Conservation (phyloP, 2,329 filamentous ascomycete species). For the Colletotrichum aenigma region DNA sequence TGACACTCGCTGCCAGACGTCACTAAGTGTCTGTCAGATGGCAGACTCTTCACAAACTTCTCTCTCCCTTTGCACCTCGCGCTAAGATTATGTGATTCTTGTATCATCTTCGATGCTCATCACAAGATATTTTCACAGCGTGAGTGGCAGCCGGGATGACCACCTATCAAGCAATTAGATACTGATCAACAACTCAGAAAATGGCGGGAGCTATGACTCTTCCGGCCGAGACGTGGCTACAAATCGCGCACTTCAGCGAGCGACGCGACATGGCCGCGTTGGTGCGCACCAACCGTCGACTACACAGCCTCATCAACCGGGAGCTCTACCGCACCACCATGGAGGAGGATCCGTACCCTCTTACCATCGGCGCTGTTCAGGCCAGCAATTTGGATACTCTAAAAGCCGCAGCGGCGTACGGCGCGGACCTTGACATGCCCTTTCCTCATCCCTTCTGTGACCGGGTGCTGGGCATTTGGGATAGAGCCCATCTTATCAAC, state of each 20-base stretch:
- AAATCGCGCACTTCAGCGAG: not conserved
- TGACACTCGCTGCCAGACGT: not conserved
- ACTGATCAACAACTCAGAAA: not conserved
- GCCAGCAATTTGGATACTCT: not conserved
- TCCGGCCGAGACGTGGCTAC: not conserved
- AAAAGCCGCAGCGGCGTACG: not conserved
- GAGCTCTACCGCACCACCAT: not conserved
- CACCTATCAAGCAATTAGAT: not conserved
- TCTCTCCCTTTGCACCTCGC: not conserved
- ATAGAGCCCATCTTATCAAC: not conserved
- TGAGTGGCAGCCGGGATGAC: not conserved
- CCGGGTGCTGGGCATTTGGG: not conserved
- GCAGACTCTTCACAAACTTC: not conserved
- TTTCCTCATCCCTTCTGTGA: not conserved
- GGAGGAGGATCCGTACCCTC: not conserved
- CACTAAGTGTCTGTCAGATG: accelerated
- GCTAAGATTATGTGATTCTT: not conserved
- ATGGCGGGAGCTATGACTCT: not conserved
- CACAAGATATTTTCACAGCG: not conserved
- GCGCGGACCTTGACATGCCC: not conserved
- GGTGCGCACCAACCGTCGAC: not conserved
- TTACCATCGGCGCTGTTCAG: not conserved
- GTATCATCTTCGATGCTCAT: not conserved
- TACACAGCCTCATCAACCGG: not conserved
- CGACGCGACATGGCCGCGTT: not conserved